Evolutionary conservation across 2,329 filamentous ascomycete genomes (phyloP).

Genomic region (Talaromyces sp.): DNA sequence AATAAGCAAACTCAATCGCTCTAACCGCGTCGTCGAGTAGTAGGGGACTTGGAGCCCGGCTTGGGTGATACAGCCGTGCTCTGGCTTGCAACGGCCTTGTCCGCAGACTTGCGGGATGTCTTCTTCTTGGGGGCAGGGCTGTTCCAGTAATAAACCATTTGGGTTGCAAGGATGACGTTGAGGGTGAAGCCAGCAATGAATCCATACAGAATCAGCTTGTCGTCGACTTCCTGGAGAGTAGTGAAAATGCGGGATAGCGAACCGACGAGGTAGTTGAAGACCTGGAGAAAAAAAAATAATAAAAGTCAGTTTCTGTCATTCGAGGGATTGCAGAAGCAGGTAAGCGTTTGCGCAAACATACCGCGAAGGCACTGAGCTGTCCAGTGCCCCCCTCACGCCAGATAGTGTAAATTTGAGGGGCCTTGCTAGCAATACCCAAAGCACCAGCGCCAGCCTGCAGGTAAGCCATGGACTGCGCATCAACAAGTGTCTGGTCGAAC

Average conservation of each 20-base stretch:
- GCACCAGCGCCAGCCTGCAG: conserved; percentile 83
- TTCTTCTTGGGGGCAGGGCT: conserved; percentile 51
- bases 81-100: conserved; percentile 36
- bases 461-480: conserved; percentile 68
- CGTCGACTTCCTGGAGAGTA: conserved; percentile 94
- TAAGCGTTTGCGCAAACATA: conserved; percentile 53
- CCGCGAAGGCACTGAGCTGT: conserved; percentile 93
- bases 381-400: conserved; percentile 85
- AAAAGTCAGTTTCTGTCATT: background rate
- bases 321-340: background rate
- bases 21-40: conserved; percentile 59
- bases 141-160: conserved; percentile 99
- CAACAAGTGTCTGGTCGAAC: conserved; percentile 62
- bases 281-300: conserved; percentile 54
- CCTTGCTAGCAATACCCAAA: conserved; percentile 83
- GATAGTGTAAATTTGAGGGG: conserved; percentile 89
- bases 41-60: conserved; percentile 52
- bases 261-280: conserved; percentile 96
- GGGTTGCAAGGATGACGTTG: conserved; percentile 80
- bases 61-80: conserved; percentile 48
- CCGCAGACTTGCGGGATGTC: conserved; percentile 27
- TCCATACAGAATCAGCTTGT: conserved; percentile 92
- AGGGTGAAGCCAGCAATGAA: conserved; percentile 90
- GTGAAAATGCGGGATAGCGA: conserved; percentile 96
- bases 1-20: background rate